Evolutionary conservation across 1,284 basidiomycete species (phyloP), one percentile per base, ranked within the genome.

Genomic region (Leccinum insolens): DNA sequence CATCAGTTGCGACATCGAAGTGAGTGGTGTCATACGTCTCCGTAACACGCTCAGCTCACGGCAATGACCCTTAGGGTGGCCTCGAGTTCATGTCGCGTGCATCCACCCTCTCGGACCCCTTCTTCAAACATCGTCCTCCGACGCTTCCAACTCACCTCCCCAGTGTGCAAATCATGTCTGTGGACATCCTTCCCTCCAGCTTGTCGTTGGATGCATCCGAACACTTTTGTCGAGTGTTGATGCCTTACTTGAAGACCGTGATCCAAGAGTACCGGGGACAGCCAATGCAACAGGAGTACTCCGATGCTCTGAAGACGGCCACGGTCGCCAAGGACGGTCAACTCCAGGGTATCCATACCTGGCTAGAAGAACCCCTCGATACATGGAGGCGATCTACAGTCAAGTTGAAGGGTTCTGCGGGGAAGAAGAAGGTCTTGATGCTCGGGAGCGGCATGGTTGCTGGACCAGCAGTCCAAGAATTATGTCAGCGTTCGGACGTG

Each of bases 361-460:
- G 90, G 90, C 78, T 96, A 66, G 79, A 83, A 60, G 79, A 78
- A 2, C 81, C 84, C 20, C 84, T 93, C 17, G 80, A 84, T 14
- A 76, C 76, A 61, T 88, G 83, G 81, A 78, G 78, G 69, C 67
- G 7, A 49, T 71, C 72, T 22, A 25, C 64, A 0, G 11, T 60
- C 12, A 71, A 64, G 41, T 34, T 17, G 28, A 62, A 69, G 22
- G 60, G 67, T 34, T 25, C 59, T 2, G 25, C 12, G 25, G 70
- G 41, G 76, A 89, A 89, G 82, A 28, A 28, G 28, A 28, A 84
- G 71, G 85, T 96, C 1, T 80, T 98, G 34, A 83, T 98, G 71
- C 85, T 98, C 4, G 96, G 96, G 11, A 94, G 92, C 65, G 96
- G 96, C 20, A 95, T 96, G 88, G 96, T 96, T 25, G 94, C 95